Percentiles rank a stretch among this genome's conserved stretches.
phyloP scores from a whole-genome alignment of 345 rosid species.

The Moricandia arvensis region DNA sequence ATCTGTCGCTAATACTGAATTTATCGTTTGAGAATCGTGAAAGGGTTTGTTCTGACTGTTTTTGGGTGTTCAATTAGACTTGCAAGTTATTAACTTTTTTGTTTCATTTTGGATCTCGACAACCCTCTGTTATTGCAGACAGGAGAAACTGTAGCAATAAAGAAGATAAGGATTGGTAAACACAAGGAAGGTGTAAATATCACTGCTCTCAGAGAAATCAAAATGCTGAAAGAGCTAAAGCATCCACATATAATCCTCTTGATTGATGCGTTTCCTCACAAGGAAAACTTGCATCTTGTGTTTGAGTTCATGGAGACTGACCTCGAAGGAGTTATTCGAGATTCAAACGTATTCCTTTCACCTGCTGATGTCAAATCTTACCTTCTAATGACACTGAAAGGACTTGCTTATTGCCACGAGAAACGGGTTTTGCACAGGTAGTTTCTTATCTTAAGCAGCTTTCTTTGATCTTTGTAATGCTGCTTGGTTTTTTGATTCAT shows the following conservation, averaged over 20 bases:
- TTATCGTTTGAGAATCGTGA: not conserved
- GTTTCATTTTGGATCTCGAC: not conserved
- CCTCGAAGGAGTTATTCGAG: not conserved
- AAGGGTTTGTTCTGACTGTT: not conserved
- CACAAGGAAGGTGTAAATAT: not conserved
- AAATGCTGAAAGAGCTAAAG: not conserved
- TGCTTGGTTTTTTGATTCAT: not conserved
- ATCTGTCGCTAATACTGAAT: not conserved
- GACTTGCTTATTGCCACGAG: slow-evolving; percentile 2
- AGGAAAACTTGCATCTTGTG: not conserved
- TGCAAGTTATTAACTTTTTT: not conserved
- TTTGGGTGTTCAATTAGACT: not conserved
- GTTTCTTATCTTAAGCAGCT: not conserved
- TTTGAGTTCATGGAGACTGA: not conserved
- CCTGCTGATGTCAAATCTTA: not conserved
- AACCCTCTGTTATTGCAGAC: not conserved
- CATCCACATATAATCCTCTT: not conserved
- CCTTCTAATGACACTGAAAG: not conserved
- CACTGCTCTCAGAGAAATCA: not conserved
- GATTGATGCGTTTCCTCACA: not conserved
- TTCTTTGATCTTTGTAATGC: not conserved
- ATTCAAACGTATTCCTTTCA: not conserved
- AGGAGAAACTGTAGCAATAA: not conserved
- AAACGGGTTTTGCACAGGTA: not conserved
- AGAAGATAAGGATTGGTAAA: not conserved